phyloP scores from a whole-genome alignment of 2,329 filamentous ascomycete species.

The Cryphonectria parasitica region DNA sequence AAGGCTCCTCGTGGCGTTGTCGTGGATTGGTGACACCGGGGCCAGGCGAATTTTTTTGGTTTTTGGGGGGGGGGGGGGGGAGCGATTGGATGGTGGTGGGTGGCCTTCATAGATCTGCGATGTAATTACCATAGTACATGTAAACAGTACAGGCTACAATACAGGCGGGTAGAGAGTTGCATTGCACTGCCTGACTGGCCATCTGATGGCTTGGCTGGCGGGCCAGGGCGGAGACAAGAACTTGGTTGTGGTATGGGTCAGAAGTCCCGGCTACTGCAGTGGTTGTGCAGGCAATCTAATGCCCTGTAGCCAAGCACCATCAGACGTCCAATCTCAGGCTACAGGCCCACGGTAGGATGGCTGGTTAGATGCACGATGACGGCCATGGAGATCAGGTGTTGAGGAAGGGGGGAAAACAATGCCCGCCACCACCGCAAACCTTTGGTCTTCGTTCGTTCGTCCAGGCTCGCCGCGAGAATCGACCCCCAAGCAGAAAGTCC shows the following conservation, averaged over 20 bases:
- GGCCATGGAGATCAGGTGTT: conserved; percentile 14
- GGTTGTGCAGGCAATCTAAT: not conserved
- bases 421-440: not conserved
- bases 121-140: not conserved
- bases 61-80: no score
- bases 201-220: not conserved
- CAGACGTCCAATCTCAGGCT: conserved; percentile 10
- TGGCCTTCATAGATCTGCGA: not conserved
- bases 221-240: not conserved
- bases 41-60: not conserved
- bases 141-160: not conserved
- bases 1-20: conserved; percentile 1
- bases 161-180: not conserved
- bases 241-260: not conserved
- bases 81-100: not conserved
- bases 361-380: conserved; percentile 12
- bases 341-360: conserved; percentile 10
- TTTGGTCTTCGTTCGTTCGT: conserved; percentile 5
- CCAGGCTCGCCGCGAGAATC: conserved; percentile 12
- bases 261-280: not conserved
- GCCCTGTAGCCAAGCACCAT: conserved; percentile 6
- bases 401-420: not conserved
- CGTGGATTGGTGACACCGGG: not conserved
- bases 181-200: not conserved
- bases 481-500: not conserved